A percentile compares a stretch with the other conserved stretches of the same genome.
Evolutionary conservation across 768 basidiomycete genomes (phyloP).

Genomic region (Pleurotus pulmonarius): DNA sequence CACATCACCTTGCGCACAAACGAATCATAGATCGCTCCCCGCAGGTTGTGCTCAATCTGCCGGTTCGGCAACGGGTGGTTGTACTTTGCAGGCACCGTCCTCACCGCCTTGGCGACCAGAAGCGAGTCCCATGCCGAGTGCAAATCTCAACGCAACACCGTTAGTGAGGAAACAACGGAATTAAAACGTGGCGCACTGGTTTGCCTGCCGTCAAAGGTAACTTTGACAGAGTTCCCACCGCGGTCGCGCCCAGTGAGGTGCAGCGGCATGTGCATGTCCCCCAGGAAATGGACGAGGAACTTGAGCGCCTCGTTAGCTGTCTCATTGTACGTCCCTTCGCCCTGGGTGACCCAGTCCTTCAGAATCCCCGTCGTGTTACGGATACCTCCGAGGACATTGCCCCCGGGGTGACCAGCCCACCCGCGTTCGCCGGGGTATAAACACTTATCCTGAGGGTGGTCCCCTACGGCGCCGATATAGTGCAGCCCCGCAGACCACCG

Average conservation of each 20-base stretch:
- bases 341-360: constrained; percentile 38
- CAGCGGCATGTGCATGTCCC: constrained; percentile 92
- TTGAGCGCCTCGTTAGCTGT: constrained; percentile 78
- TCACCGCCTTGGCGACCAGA: constrained; percentile 80
- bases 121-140: constrained; percentile 87
- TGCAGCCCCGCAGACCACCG: constrained; percentile 74
- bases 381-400: constrained; percentile 77
- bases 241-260: constrained; percentile 86
- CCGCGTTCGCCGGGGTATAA: constrained; percentile 72
- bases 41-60: constrained; percentile 62
- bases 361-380: constrained; percentile 71
- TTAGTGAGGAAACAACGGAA: not conserved
- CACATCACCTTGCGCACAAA: constrained; percentile 83
- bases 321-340: constrained; percentile 8
- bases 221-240: constrained; percentile 82
- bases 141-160: constrained; percentile 44
- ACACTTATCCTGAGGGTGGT: constrained; percentile 76
- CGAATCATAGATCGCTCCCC: constrained; percentile 82
- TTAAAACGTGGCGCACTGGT: constrained; percentile 51
- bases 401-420: constrained; percentile 53
- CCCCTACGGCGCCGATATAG: constrained; percentile 70
- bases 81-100: constrained; percentile 74
- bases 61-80: constrained; percentile 59
- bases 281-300: constrained; percentile 91
- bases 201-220: constrained; percentile 64